phyloP scores from a whole-genome alignment of 78 protist species.

The Dictyostelium capitatum region DNA sequence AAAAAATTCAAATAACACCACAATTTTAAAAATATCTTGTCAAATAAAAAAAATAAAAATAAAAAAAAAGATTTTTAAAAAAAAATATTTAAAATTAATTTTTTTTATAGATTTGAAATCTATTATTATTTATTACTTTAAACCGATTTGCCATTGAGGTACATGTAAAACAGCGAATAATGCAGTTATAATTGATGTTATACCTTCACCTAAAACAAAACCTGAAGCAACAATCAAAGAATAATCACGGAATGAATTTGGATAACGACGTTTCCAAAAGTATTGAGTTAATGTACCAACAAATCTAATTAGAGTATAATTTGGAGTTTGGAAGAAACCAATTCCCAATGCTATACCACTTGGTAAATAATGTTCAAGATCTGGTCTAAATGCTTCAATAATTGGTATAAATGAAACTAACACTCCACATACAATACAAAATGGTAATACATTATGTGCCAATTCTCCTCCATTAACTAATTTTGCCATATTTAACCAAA shows the following conservation, averaged over 20 bases:
- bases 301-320: conserved; percentile 83
- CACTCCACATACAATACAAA: conserved; percentile 66
- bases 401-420: conserved; percentile 80
- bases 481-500: conserved; percentile 81
- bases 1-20: too few relatives aligned
- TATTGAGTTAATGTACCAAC: conserved; percentile 80
- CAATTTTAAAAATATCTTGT: too few relatives aligned
- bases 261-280: conserved; percentile 28
- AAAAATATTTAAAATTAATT: too few relatives aligned
- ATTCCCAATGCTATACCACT: conserved; percentile 88
- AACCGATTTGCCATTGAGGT: conserved; percentile 25
- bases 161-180: background rate
- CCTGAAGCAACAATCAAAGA: conserved; percentile 89
- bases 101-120: too few relatives aligned
- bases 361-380: conserved; percentile 61
- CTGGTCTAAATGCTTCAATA: conserved; percentile 35
- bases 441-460: conserved; percentile 74
- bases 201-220: conserved; percentile 91
- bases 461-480: conserved; percentile 60
- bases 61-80: too few relatives aligned
- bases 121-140: too few relatives aligned
- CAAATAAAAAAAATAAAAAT: too few relatives aligned
- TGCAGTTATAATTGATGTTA: conserved; percentile 85
- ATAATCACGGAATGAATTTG: conserved; percentile 27
- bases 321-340: conserved; percentile 87